phyloP scores from a whole-genome alignment of 306 rosid species.

The Adenanthera pavonina region DNA sequence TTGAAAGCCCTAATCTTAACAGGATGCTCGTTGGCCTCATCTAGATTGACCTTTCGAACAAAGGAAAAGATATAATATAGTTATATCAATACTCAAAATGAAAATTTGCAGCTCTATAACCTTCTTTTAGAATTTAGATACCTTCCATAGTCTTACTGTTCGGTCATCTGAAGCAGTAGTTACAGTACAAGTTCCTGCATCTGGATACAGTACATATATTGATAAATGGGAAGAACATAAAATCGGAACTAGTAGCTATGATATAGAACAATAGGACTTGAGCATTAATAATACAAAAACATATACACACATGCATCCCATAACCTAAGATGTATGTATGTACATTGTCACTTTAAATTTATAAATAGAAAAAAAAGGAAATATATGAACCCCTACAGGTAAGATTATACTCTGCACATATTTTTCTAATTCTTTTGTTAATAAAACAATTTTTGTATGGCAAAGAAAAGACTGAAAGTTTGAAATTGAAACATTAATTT shows the following conservation, averaged over 20 bases:
- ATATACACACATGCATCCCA: not conserved
- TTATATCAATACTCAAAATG: conserved; percentile 25
- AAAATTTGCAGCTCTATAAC: conserved; percentile 14
- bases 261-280: not conserved
- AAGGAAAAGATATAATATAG: conserved; percentile 33
- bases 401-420: not conserved
- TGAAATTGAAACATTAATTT: not conserved
- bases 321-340: not conserved
- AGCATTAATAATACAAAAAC: not conserved
- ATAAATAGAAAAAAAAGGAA: too few relatives aligned
- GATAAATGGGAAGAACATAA: too few relatives aligned
- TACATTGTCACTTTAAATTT: not conserved
- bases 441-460: not conserved
- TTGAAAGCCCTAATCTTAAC: conserved; percentile 69
- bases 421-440: not conserved
- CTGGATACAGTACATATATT: conserved; percentile 40
- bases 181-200: conserved; percentile 51
- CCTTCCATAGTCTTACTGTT: conserved; percentile 94
- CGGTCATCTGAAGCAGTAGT: conserved; percentile 92
- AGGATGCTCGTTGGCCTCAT: conserved; percentile 55
- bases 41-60: conserved; percentile 58
- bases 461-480: not conserved
- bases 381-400: too few relatives aligned
- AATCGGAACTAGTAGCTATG: too few relatives aligned
- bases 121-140: conserved; percentile 35